Conservation (phyloP, 768 basidiomycete species). For the Suillus placidus region DNA sequence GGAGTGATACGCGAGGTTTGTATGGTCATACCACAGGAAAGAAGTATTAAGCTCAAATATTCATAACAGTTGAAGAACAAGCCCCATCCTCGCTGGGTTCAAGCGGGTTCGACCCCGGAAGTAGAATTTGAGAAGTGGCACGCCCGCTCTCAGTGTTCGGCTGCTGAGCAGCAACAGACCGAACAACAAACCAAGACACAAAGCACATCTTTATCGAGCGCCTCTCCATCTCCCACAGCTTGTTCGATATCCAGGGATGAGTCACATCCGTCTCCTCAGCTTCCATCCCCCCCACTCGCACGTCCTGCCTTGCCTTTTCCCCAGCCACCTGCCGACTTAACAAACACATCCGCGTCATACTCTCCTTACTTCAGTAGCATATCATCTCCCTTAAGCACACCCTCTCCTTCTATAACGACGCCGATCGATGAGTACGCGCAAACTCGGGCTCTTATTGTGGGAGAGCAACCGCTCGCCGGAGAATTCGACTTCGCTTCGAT, state of each 20-base stretch:
- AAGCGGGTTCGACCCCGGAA: slow-evolving; percentile 26
- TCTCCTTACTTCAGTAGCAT: slow-evolving; percentile 21
- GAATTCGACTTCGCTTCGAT: slow-evolving; percentile 48
- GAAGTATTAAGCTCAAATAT: background rate
- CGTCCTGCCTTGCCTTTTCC: slow-evolving; percentile 36
- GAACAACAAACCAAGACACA: slow-evolving; percentile 11
- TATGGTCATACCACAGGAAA: background rate
- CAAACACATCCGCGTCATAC: slow-evolving; percentile 14
- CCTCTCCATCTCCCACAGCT: slow-evolving; percentile 6
- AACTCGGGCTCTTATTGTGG: slow-evolving; percentile 31
- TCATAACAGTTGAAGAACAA: slow-evolving; percentile 64
- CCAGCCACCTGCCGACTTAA: slow-evolving; percentile 21
- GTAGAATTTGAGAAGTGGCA: slow-evolving; percentile 33
- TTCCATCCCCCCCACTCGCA: slow-evolving; percentile 34
- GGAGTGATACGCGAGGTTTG: slow-evolving; percentile 79
- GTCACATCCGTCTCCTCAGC: slow-evolving; percentile 14
- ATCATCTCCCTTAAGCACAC: slow-evolving; percentile 29
- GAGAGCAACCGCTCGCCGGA: slow-evolving; percentile 28
- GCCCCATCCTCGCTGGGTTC: slow-evolving; percentile 66
- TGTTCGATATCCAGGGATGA: slow-evolving; percentile 7
- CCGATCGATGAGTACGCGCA: slow-evolving; percentile 48
- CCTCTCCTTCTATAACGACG: slow-evolving; percentile 42
- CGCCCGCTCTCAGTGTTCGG: slow-evolving; percentile 21
- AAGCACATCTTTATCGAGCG: slow-evolving; percentile 1
- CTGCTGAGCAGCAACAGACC: slow-evolving; percentile 16